These are phyloP conservation scores for Agrocybe pediades DNA, from an alignment of 768 basidiomycete species.

Conservation along the genomic window DNA sequence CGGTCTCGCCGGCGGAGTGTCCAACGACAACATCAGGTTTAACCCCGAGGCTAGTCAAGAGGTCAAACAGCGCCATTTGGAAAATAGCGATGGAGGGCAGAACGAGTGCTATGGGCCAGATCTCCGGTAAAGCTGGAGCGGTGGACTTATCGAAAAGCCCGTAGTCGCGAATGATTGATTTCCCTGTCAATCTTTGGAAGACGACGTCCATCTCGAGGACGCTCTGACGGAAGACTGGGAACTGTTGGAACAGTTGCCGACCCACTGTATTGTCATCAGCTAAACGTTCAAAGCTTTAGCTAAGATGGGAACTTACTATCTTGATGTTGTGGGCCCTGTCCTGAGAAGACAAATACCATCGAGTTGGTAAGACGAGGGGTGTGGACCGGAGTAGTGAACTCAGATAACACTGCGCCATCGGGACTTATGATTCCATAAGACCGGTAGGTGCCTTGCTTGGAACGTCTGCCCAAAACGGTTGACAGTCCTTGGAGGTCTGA, in stretches of 20 bases:
- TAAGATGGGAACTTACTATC: constrained; percentile 25
- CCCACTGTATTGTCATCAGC: constrained; percentile 25
- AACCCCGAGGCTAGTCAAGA: constrained; percentile 35
- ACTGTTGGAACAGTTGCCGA: constrained; percentile 28
- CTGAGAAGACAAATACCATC: constrained; percentile 32
- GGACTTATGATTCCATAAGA: constrained; percentile 33
- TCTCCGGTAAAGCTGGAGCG: constrained; percentile 15
- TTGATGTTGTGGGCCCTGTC: constrained; percentile 26
- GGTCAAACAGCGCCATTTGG: constrained; percentile 48
- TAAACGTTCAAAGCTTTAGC: neutral
- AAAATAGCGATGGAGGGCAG: constrained; percentile 44
- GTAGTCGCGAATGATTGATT: constrained; percentile 34
- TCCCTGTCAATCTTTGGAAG: constrained; percentile 28
- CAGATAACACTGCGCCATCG: constrained; percentile 25
- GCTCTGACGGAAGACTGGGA: constrained; percentile 36
- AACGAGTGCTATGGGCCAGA: constrained; percentile 38
- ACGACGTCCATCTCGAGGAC: constrained; percentile 38
- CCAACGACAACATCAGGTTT: constrained; percentile 41
- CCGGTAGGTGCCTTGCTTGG: constrained; percentile 35
- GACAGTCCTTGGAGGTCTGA: constrained; percentile 12
- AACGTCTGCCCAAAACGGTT: constrained; percentile 28
- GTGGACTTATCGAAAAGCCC: constrained; percentile 36
- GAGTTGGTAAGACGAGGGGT: constrained; percentile 24
- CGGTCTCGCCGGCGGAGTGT: constrained; percentile 52
- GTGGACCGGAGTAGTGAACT: constrained; percentile 30